Conservation (phyloP, 225 moss, liverwort and hornwort genomes). For the Physcomitrellopsis africana region DNA sequence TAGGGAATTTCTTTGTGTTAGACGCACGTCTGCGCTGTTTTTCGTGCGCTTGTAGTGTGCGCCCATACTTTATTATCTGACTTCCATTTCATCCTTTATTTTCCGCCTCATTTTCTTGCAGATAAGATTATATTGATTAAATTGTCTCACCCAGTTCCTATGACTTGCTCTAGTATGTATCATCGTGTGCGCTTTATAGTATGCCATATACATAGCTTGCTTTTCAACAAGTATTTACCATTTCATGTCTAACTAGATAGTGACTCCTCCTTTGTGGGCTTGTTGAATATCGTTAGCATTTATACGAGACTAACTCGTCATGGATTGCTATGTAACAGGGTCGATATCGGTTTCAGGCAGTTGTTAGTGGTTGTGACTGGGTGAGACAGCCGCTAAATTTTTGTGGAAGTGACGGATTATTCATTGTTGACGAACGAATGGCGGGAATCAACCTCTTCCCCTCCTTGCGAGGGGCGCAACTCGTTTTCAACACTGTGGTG, state of each 20-base stretch:
- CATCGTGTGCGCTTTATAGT: too few relatives aligned
- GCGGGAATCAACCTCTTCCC: neutral
- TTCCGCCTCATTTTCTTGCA: too few relatives aligned
- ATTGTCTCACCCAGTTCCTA: too few relatives aligned
- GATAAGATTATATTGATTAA: too few relatives aligned
- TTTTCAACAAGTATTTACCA: too few relatives aligned
- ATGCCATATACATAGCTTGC: too few relatives aligned
- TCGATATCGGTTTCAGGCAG: neutral
- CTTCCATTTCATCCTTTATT: too few relatives aligned
- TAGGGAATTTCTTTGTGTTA: too few relatives aligned
- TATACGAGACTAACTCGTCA: neutral
- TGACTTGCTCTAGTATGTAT: too few relatives aligned
- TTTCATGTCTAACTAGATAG: neutral
- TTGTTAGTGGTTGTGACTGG: neutral
- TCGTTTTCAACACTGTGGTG: neutral
- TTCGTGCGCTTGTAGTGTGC: too few relatives aligned
- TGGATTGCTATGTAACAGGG: neutral
- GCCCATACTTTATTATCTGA: too few relatives aligned
- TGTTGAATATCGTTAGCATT: neutral
- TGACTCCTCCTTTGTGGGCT: neutral
- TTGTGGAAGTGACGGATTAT: neutral
- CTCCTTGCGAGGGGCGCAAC: conserved; percentile 10
- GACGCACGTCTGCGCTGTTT: too few relatives aligned
- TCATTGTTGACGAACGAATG: conserved; percentile 23
- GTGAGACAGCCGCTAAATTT: conserved; percentile 1